Evolutionary conservation across 2,329 filamentous ascomycete genomes (phyloP).

Genomic region (Botryotinia narcissicola): DNA sequence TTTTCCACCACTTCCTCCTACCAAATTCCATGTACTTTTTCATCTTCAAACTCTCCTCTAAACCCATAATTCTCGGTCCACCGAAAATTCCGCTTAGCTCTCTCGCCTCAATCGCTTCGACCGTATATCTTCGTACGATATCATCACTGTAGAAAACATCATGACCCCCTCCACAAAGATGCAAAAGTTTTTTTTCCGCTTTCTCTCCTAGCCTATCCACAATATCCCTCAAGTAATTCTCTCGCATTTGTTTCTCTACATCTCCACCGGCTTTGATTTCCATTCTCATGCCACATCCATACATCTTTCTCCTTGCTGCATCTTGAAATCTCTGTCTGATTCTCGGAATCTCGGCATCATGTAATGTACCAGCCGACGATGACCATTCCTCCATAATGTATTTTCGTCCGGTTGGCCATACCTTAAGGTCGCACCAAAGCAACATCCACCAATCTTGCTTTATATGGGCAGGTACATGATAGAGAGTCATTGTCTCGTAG

Average conservation of each 20-base stretch:
- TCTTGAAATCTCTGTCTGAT: neutral
- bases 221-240: neutral
- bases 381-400: neutral
- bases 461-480: neutral
- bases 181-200: neutral
- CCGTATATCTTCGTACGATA: neutral
- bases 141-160: neutral
- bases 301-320: neutral
- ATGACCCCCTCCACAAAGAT: neutral
- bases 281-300: neutral
- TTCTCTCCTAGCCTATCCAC: neutral
- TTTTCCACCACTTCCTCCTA: neutral
- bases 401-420: neutral
- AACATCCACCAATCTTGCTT: neutral
- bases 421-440: neutral
- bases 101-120: neutral
- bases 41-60: neutral
- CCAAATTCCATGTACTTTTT: neutral
- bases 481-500: neutral
- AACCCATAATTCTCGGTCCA: neutral
- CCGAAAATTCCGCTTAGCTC: neutral
- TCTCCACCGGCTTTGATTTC: neutral
- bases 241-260: neutral
- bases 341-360: neutral
- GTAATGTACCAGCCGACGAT: neutral